Percentiles rank a stretch among this genome's conserved stretches.
phyloP scores from a whole-genome alignment of 805 yeast species.

The Yarrowia divulgata region DNA sequence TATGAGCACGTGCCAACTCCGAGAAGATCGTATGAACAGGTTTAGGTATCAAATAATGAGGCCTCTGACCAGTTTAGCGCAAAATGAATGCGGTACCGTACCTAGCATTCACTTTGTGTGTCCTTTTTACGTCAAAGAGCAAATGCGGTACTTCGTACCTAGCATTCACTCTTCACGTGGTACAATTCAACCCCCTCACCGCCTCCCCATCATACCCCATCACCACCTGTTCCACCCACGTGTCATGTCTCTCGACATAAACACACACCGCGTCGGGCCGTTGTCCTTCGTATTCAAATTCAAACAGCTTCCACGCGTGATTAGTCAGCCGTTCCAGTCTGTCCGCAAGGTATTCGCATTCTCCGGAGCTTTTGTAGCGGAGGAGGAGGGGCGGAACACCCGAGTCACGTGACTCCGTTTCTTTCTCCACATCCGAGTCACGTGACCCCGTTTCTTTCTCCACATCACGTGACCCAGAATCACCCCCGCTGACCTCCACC shows the following conservation, averaged over 20 bases:
- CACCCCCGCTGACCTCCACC: too few relatives aligned
- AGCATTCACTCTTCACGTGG: neutral
- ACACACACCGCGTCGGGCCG: slow-evolving; percentile 13
- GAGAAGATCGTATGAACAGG: too few relatives aligned
- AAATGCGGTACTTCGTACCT: slow-evolving; percentile 1
- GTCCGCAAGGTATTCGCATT: neutral
- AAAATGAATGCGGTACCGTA: neutral
- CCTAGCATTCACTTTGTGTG: neutral
- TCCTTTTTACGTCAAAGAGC: neutral
- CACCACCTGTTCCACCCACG: slow-evolving; percentile 13
- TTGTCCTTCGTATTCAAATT: slow-evolving; percentile 12
- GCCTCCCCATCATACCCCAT: neutral
- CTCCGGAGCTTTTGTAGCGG: neutral
- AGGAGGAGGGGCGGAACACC: too few relatives aligned
- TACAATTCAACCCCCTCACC: neutral
- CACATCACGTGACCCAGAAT: too few relatives aligned
- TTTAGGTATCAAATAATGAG: too few relatives aligned
- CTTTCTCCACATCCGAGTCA: too few relatives aligned
- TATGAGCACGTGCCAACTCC: too few relatives aligned
- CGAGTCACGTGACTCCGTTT: too few relatives aligned
- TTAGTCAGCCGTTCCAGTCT: neutral
- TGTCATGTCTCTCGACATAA: neutral
- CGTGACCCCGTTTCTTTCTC: too few relatives aligned
- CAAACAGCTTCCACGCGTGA: slow-evolving; percentile 3
- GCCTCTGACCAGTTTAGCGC: too few relatives aligned